A percentile compares a stretch with the other conserved stretches of the same genome.
Conservation (phyloP, 2,329 filamentous ascomycete genomes). For the Fusarium pseudograminearum region DNA sequence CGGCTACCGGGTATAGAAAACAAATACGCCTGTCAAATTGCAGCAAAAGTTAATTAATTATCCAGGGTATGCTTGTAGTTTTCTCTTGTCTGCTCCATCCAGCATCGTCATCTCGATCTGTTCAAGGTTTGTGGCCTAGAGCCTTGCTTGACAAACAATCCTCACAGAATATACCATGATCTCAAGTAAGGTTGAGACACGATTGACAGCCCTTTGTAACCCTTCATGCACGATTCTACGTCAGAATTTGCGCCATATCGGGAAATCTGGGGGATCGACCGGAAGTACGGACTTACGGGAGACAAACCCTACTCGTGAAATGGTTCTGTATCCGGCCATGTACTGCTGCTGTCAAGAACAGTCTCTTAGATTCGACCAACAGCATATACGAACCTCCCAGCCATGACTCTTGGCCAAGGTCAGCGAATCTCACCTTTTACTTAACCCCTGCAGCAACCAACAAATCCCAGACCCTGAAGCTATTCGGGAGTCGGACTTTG, state of each 20-base stretch:
- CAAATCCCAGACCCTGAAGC: conserved; percentile 6
- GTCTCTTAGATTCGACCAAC: background rate
- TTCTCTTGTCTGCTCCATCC: no score
- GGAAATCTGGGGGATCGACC: conserved; percentile 27
- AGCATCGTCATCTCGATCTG: background rate
- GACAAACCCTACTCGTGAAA: background rate
- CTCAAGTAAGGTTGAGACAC: fast-evolving
- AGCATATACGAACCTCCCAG: background rate
- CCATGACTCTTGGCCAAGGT: background rate
- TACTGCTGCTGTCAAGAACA: background rate
- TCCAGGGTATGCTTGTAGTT: no score
- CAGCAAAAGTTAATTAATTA: fast-evolving
- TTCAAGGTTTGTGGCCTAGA: fast-evolving
- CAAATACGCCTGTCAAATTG: background rate
- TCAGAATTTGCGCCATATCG: background rate
- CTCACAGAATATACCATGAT: background rate
- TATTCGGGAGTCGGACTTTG: conserved; percentile 9
- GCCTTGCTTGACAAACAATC: background rate
- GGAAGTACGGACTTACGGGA: conserved; percentile 23
- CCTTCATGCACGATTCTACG: background rate
- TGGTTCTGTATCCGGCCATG: background rate
- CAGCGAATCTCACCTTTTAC: background rate
- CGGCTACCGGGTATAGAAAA: background rate
- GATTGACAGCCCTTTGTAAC: background rate
- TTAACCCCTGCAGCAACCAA: background rate